Conservation (phyloP, 2,329 filamentous ascomycete genomes). For the Penicillium sp. region DNA sequence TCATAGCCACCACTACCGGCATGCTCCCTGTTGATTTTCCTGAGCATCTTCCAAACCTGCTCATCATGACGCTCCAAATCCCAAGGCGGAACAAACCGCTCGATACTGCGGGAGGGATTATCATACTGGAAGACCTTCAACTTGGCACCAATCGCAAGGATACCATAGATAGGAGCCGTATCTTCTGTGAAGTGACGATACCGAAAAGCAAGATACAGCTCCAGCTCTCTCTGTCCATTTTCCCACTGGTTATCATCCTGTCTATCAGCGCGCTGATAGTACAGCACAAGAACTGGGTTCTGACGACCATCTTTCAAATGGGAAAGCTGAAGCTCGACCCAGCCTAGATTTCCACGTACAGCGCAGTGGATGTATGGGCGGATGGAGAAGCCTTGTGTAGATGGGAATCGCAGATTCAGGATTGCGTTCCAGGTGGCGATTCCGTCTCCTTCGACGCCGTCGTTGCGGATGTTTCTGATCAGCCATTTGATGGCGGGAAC, state of each 20-base stretch:
- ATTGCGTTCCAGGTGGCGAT: neutral
- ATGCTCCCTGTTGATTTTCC: neutral
- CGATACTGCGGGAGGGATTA: neutral
- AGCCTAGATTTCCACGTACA: neutral
- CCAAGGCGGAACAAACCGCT: constrained; percentile 1
- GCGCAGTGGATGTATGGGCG: neutral
- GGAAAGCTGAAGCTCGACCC: neutral
- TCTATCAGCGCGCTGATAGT: neutral
- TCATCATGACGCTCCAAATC: neutral
- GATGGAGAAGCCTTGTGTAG: neutral
- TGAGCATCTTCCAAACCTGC: neutral
- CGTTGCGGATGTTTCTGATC: neutral
- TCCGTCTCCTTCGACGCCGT: neutral
- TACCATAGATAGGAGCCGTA: neutral
- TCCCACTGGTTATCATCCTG: neutral
- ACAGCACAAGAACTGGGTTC: neutral
- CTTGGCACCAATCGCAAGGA: neutral
- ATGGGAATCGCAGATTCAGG: neutral
- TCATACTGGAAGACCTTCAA: neutral
- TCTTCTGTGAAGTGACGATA: neutral
- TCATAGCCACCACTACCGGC: neutral
- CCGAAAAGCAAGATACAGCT: neutral
- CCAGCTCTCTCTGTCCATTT: neutral
- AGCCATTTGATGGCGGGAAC: neutral
- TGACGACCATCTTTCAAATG: neutral